Conservation (phyloP, 345 rosid species). For the Diplotaxis tenuifolia region DNA sequence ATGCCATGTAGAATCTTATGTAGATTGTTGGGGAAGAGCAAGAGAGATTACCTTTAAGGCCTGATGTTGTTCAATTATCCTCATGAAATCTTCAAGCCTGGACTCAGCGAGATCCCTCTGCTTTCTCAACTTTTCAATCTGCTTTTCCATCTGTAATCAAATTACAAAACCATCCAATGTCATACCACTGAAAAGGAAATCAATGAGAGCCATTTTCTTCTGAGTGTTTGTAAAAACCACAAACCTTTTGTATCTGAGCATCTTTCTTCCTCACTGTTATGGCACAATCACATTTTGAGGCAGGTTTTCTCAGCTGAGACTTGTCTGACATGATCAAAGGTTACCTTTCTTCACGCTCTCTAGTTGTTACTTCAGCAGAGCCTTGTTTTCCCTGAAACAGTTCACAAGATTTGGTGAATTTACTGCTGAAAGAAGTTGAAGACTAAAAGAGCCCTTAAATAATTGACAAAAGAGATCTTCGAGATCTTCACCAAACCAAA, state of each 20-base stretch:
- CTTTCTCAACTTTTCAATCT: conserved; percentile 62
- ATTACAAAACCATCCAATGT: conserved; percentile 12
- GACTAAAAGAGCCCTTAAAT: background rate
- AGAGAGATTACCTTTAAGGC: conserved; percentile 8
- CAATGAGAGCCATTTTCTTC: background rate
- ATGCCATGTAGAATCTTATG: background rate
- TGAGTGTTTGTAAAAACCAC: background rate
- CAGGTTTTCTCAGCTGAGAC: conserved; percentile 66
- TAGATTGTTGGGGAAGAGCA: background rate
- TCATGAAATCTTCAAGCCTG: conserved; percentile 70
- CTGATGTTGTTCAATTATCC: conserved; percentile 52
- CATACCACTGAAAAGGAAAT: background rate
- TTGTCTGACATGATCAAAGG: conserved; percentile 42
- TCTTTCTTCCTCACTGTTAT: conserved; percentile 73
- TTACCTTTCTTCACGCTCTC: background rate
- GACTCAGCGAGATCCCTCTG: conserved; percentile 85
- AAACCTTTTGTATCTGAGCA: conserved; percentile 85
- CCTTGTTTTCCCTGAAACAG: background rate
- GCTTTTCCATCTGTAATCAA: conserved; percentile 69
- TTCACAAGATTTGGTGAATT: background rate
- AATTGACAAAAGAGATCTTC: background rate
- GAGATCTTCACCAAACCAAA: background rate
- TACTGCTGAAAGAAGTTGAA: background rate
- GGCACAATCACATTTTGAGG: conserved; percentile 60
- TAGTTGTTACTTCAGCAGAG: background rate